A percentile compares a stretch with the other conserved stretches of the same genome.
Conservation (phyloP, 768 basidiomycete species). For the Rhodotorula diobovata region DNA sequence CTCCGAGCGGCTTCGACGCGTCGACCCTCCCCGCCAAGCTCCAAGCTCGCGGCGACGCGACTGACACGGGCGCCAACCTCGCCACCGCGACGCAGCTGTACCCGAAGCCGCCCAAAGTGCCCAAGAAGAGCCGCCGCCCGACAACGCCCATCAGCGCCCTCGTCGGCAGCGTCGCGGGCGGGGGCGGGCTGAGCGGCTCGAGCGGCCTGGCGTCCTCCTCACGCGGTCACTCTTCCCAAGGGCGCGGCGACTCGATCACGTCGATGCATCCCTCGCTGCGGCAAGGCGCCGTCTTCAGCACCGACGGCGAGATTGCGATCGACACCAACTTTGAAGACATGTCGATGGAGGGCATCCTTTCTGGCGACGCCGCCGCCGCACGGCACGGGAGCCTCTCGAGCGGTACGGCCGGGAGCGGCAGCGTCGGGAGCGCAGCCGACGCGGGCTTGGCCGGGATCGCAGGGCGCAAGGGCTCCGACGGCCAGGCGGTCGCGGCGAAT, state of each 20-base stretch:
- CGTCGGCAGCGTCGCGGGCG: background rate
- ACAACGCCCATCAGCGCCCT: conserved; percentile 7
- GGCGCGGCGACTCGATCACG: background rate
- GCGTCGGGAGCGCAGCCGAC: background rate
- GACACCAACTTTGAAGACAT: conserved; percentile 61
- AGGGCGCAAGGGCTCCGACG: background rate
- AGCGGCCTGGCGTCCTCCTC: too few species aligned
- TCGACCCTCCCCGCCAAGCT: conserved; percentile 33
- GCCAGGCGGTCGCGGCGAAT: background rate
- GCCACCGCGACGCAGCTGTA: background rate
- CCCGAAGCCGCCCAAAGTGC: background rate
- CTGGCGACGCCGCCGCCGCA: conserved; percentile 42
- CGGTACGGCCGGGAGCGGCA: background rate
- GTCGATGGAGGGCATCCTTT: conserved; percentile 76
- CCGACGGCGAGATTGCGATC: conserved; percentile 50
- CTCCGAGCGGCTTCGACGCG: conserved; percentile 12
- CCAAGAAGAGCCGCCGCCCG: conserved; percentile 16
- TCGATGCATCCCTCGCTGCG: background rate
- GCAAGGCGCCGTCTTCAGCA: conserved; percentile 13
- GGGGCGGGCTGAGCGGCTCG: too few species aligned
- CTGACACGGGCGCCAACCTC: conserved; percentile 4
- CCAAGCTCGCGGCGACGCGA: conserved; percentile 37
- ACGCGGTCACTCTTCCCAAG: background rate
- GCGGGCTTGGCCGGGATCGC: background rate
- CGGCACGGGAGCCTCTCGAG: conserved; percentile 15